Evolutionary conservation across 208 protist species (phyloP).

Genomic region (Angomonas deanei): DNA sequence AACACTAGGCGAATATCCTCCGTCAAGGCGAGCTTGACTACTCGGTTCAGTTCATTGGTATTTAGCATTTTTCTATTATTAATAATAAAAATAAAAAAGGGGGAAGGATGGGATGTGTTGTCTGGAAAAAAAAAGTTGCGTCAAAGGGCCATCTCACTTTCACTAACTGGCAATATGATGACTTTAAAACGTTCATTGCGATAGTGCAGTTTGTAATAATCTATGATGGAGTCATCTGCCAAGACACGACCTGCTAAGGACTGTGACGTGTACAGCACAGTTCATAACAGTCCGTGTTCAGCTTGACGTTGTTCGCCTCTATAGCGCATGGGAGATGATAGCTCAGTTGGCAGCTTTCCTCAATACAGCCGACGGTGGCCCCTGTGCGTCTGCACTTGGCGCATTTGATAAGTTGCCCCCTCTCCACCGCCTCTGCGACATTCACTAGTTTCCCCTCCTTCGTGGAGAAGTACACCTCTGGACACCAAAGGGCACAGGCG

Average conservation of each 20-base stretch:
- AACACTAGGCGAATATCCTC: conserved; percentile 50
- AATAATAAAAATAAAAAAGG: not conserved
- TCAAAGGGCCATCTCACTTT: too few relatives aligned
- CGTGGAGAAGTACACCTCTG: conserved; percentile 68
- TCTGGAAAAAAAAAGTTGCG: too few relatives aligned
- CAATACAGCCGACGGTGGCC: conserved; percentile 39
- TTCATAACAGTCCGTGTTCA: conserved; percentile 13
- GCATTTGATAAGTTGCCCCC: conserved; percentile 36
- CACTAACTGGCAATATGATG: too few relatives aligned
- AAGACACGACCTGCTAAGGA: not conserved
- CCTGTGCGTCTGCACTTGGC: conserved; percentile 38
- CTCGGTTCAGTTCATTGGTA: conserved; percentile 47
- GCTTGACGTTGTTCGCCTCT: conserved; percentile 10
- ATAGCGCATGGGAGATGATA: conserved; percentile 64
- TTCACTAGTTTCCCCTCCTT: conserved; percentile 12
- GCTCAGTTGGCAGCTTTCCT: conserved; percentile 28
- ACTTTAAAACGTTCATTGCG: too few relatives aligned
- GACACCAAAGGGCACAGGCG: conserved; percentile 66
- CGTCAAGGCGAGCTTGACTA: conserved; percentile 36
- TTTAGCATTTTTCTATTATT: conserved; percentile 47
- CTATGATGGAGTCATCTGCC: not conserved
- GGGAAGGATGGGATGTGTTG: not conserved
- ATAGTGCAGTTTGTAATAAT: too few relatives aligned
- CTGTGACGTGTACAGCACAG: conserved; percentile 17
- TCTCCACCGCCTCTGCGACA: conserved; percentile 22